Percentiles rank a stretch among this genome's conserved stretches.
Conservation (phyloP, 768 basidiomycete genomes). For the Hydnomerulius pinastri region DNA sequence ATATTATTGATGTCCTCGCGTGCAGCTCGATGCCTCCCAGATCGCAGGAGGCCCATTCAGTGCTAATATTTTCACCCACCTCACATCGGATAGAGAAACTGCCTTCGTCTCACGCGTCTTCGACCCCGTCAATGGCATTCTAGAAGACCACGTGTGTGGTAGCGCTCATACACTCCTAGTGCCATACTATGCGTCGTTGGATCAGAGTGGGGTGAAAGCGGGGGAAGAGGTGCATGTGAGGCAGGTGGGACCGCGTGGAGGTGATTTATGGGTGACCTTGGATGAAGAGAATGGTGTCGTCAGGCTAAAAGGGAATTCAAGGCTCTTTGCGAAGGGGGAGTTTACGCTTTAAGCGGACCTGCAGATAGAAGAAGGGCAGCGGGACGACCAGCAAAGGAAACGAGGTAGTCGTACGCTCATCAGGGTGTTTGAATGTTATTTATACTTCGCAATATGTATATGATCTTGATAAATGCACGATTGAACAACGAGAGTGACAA, state of each 20-base stretch:
- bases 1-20: not conserved
- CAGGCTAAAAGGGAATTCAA: constrained; percentile 38
- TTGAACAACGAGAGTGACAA: not conserved
- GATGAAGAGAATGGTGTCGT: constrained; percentile 33
- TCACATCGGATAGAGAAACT: constrained; percentile 30
- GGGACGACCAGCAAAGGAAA: too few relatives aligned
- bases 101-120: constrained; percentile 55
- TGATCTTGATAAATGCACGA: constrained; percentile 11
- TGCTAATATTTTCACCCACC: constrained; percentile 43
- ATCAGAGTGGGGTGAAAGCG: constrained; percentile 12
- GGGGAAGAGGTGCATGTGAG: constrained; percentile 42
- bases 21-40: constrained; percentile 18
- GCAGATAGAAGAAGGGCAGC: too few relatives aligned
- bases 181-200: constrained; percentile 46
- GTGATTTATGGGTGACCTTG: constrained; percentile 44
- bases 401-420: too few relatives aligned
- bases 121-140: constrained; percentile 32
- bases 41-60: not conserved
- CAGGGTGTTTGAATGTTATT: too few relatives aligned
- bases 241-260: constrained; percentile 54
- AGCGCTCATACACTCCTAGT: constrained; percentile 50
- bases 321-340: not conserved
- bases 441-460: constrained; percentile 1
- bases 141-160: constrained; percentile 55
- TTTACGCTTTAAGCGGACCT: not conserved